Base-by-base conservation (phyloP, 1,284 basidiomycete species). In the Stereum hirsutum region DNA sequence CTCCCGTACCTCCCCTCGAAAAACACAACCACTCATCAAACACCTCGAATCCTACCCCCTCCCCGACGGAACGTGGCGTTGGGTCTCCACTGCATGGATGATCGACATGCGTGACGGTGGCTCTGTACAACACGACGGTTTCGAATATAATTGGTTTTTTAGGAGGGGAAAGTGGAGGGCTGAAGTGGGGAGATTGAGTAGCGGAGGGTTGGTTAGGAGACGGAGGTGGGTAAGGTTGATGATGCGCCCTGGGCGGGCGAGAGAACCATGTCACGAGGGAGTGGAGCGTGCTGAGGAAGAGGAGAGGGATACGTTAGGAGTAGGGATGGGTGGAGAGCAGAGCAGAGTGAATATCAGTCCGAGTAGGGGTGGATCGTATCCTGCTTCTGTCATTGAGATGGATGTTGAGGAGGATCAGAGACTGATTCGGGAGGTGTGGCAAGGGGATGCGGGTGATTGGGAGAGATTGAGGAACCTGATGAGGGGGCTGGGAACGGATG, bases 91-190 rank as follows among this genome's bases (percentile, higher is more conserved):
- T 27, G 62, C 72, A 6, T 89, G 86, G 86, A 84, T 89, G 82
- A 76, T 89, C 46, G 87, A 89, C 63, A 89, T 89, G 86, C 79
- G 81, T 31, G 72, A 76, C 17, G 76, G 83, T 49, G 83, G 82
- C 39, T 72, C 80, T 52, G 80, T 88, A 4, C 81, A 86, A 53
- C 72, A 83, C 50, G 86, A 89, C 52, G 86, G 86, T 31, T 89
- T 88, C 50, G 82, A 89, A 59, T 89, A 89, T 62, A 88, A 87
- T 54, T 85, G 80, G 75, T 57, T 66, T 47, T 89, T 89, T 52
- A 74, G 81, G 14, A 57, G 62, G 21, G 69, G 72, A 40, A 60
- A 75, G 39, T 89, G 86, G 86, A 68, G 72, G 10, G 60, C 82
- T 0, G 62, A 73, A 39, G 66, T 77, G 1, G 81, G 85, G 6